Percentiles rank a stretch among this genome's conserved stretches.
These are phyloP conservation scores for Aspergillus tamarii DNA, from an alignment of 2,329 filamentous ascomycete species.

Conservation along the genomic window DNA sequence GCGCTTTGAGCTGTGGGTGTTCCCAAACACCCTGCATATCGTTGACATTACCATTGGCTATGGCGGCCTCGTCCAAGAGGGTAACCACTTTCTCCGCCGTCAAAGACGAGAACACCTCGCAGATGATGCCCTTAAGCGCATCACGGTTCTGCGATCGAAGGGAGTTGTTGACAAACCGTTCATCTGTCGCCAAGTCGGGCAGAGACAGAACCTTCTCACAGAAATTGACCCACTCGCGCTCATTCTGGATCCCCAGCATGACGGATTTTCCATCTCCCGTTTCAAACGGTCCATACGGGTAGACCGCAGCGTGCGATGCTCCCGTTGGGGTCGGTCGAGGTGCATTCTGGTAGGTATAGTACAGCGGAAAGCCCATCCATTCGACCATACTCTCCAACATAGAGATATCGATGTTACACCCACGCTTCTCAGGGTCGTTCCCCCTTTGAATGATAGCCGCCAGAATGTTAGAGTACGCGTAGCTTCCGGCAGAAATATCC, in stretches of 20 bases:
- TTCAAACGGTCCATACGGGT: constrained; percentile 60
- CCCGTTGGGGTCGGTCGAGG: constrained; percentile 50
- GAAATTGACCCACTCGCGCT: constrained; percentile 58
- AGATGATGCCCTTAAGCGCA: constrained; percentile 52
- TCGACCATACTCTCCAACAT: constrained; percentile 64
- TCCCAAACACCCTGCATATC: constrained; percentile 60
- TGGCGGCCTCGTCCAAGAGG: constrained; percentile 52
- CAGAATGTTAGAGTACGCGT: constrained; percentile 56
- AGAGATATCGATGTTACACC: constrained; percentile 57
- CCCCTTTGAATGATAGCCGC: constrained; percentile 54
- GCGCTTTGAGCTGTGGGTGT: constrained; percentile 56
- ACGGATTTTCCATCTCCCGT: constrained; percentile 53
- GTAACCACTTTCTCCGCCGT: constrained; percentile 46
- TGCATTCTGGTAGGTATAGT: constrained; percentile 56
- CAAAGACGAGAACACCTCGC: constrained; percentile 43
- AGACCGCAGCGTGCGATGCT: constrained; percentile 59
- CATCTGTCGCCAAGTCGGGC: constrained; percentile 47
- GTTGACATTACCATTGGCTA: constrained; percentile 61
- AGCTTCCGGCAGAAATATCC: constrained; percentile 58
- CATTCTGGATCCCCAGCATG: constrained; percentile 62
- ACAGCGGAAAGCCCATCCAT: constrained; percentile 62
- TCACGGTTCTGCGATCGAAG: constrained; percentile 52
- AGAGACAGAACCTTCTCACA: constrained; percentile 52
- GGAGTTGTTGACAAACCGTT: constrained; percentile 53
- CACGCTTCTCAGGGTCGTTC: constrained; percentile 48